Base-by-base conservation (phyloP, 2,329 filamentous ascomycete genomes). In the Aureobasidium zeae region DNA sequence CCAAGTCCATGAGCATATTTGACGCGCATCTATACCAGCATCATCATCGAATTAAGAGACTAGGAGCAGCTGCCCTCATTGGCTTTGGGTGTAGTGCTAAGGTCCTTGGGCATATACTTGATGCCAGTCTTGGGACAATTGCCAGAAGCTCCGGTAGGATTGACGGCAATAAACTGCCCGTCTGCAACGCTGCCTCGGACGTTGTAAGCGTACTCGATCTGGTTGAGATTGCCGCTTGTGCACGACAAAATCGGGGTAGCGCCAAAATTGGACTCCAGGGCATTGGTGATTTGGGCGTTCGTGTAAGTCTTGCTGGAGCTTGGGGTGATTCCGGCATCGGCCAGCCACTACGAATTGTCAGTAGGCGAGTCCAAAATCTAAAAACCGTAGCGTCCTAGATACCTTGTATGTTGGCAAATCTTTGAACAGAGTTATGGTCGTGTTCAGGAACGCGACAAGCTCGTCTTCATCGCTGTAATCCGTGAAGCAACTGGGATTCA, bases 201-300 rank as follows among this genome's bases (percentile, higher is more conserved):
- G 45, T 79, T 74, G 66, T 73, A 83, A 53, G 80, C 74, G 54
- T 76, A 76, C 65, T 68, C 74, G 29, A 70, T 66, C 50, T 75
- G 61, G 44, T 72, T 69, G 33, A 76, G 55, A 12, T 59, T 56
- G 31, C 62, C 63, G 30, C 57, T 63, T 5, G 60, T 60, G 54
- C 71, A 74, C 38, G 77, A 81, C n/a, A 73, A 67, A 12, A 81
- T 66, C 3, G 74, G 75, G n/a, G 76, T 71, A 10, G 69, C 63
- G 13, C 70, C 68, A 48, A 68, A 61, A 3, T 68, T 64, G 2
- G 63, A 61, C 12, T 63, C 56, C 8, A 83, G 64, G 0, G 76
- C 76, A 29, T 63, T 61, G 54, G 77, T 69, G 47, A 83, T 78
- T 13, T 73, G 68, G 3, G 59, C 59, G 1, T 69, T 66, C 2